These are phyloP conservation scores for Solanum stenotomum DNA, from an alignment of 257 asterid genomes.

Conservation along the genomic window DNA sequence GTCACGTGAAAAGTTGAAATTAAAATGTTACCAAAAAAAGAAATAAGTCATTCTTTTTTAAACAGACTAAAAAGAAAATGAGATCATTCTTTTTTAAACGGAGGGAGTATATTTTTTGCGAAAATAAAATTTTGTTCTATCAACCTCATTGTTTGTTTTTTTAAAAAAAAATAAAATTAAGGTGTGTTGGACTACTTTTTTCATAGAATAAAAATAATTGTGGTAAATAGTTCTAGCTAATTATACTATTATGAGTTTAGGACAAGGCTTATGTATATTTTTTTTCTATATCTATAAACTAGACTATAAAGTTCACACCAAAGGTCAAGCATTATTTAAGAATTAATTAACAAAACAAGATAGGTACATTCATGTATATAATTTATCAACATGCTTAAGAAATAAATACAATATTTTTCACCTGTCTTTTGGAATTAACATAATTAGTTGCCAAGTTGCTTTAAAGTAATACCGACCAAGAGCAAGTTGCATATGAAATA, in stretches of 20 bases:
- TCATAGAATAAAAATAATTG: not conserved
- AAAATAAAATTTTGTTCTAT: not conserved
- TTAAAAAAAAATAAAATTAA: not conserved
- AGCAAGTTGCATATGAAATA: not conserved
- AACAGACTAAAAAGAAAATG: no score
- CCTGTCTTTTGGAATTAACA: not conserved
- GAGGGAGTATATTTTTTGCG: no score
- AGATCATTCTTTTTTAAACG: no score
- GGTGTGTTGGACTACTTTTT: not conserved
- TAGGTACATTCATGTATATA: not conserved
- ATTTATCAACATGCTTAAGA: not conserved
- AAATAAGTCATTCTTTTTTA: no score
- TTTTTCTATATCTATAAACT: not conserved
- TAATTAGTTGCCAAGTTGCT: not conserved
- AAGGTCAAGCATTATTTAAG: not conserved
- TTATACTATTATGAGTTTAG: not conserved
- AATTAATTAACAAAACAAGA: not conserved
- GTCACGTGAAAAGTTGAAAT: no score
- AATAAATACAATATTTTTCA: not conserved
- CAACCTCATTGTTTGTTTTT: not conserved
- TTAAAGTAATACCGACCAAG: conserved; percentile 2
- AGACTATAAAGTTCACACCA: not conserved
- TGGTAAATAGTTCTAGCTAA: not conserved
- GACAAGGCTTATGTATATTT: not conserved
- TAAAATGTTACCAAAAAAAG: no score